Evolutionary conservation across 2,329 filamentous ascomycete species (phyloP), one percentile per base, ranked within the genome.

Genomic region (Pyricularia sp.): DNA sequence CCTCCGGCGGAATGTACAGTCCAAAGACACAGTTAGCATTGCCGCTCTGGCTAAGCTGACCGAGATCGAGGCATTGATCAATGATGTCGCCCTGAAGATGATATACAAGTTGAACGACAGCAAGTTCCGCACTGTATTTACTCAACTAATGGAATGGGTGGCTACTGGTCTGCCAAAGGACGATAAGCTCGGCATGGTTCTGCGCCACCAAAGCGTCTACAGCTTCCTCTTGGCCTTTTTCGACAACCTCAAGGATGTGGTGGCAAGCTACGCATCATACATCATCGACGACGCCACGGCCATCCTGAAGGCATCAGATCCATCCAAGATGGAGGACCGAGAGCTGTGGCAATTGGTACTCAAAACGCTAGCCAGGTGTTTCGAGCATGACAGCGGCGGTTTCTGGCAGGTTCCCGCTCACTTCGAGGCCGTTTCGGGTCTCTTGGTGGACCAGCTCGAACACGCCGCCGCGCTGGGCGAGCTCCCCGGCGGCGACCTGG

Each of bases 21-120:
- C 76, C 69, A 73, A 74, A 68, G 73, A 74, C 12, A 71, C 66
- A 42, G 65, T 59, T 26, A 68, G 67, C 12, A 36, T 64, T 10
- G 25, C 59, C 20, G 25, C 68, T 4, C 23, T 63, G 26, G 28
- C 67, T 3, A 58, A 85, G 64, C 77, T 92, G 6, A 78, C 82
- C 25, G 81, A 84, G 61, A 82, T 93, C 14, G 92, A 97, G 76
- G 80, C 81, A 1, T 81, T 83, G 12, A 75, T 92, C 72, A 90
- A 92, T 76, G 86, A 90, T 11, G 88, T 91, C 14, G 87, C 90
- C 0, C 86, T 99, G 70, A 92, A 93, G 78, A 95, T 97, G 89
- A 91, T 97, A 68, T 93, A 97, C 82, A 98, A 98, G 83, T 86
- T 99, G 71, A 98, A 97, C 79, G 95, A 99, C 76, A 90, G 91